Evolutionary conservation across 2,329 filamentous ascomycete genomes (phyloP), one percentile per base, ranked within the genome.

Genomic region (Cephalotrichum gorgonifer): DNA sequence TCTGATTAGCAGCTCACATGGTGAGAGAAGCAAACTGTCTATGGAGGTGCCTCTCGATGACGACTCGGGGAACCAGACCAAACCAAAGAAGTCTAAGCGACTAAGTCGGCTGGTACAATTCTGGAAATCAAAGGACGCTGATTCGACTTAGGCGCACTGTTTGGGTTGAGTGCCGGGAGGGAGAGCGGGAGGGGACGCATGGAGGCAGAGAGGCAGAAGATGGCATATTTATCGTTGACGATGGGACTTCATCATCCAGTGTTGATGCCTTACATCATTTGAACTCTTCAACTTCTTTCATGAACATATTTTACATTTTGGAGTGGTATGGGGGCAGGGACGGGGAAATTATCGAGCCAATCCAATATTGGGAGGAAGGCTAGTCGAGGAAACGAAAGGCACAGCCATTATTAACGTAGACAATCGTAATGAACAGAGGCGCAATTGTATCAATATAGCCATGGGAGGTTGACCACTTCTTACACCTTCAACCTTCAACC

Each of bases 31-130:
- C 71, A 88, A 88, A 61, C 69, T 88, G 22, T 85, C 81, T 0
- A 81, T 83, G 57, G 84, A 87, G 59, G 78, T 84, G 43, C 71
- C 73, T 6, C 58, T 70, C 53, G 78, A 80, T 42, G 70, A 66
- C 38, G 74, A 81, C n/a, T 59, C 67, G 0, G 77, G 79, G 28
- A 79, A 77, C 58, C 77, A 74, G 69, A 56, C 62, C 7, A 81
- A 79, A 61, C 59, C 57, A 23, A 86, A 83, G 70, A 85, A 81
- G 62, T 71, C 79, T 33, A 86, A 81, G 61, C 76, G 85, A 27
- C 66, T 89, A 33, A 85, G 86, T 61, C 83, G 84, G 47, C 74
- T 89, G 69, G 81, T 88, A 74, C 81, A 84, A 57, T 90, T 90
- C 63, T 90, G 85, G 85, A 87, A 85, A 65, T 71, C 73, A 9